Evolutionary conservation across 202 grass and related monocot species (phyloP).

Genomic region (Setaria italica): DNA sequence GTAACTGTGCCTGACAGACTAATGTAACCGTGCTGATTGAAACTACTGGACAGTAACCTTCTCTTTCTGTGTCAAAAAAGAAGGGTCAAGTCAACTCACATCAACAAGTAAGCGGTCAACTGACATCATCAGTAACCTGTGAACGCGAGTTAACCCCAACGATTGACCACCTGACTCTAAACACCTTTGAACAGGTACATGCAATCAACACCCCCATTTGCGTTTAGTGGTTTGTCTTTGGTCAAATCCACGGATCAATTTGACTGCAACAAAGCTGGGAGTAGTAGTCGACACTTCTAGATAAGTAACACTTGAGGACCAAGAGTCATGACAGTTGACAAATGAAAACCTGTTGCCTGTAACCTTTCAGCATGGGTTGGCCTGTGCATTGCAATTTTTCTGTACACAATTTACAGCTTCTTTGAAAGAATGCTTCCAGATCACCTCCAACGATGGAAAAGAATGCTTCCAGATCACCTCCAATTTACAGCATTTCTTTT

Average conservation of each 20-base stretch:
- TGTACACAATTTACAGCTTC: conserved; percentile 19
- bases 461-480: background rate
- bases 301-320: background rate
- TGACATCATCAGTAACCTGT: background rate
- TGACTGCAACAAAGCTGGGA: conserved; percentile 12
- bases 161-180: background rate
- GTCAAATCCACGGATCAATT: background rate
- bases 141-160: background rate
- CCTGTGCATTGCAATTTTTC: background rate
- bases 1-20: background rate
- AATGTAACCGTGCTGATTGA: background rate
- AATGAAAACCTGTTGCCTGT: conserved; percentile 19
- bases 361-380: background rate
- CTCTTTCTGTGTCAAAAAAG: conserved; percentile 1
- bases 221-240: background rate
- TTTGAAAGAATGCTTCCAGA: background rate
- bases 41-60: background rate
- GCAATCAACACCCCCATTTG: background rate
- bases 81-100: background rate
- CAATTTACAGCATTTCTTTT: background rate
- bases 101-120: background rate
- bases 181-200: background rate
- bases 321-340: background rate
- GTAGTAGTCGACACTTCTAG: conserved; percentile 17
- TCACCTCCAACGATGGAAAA: background rate